Evolutionary conservation across 176 grass and related monocot genomes (phyloP).

Genomic region (Phoenix roebelenii): DNA sequence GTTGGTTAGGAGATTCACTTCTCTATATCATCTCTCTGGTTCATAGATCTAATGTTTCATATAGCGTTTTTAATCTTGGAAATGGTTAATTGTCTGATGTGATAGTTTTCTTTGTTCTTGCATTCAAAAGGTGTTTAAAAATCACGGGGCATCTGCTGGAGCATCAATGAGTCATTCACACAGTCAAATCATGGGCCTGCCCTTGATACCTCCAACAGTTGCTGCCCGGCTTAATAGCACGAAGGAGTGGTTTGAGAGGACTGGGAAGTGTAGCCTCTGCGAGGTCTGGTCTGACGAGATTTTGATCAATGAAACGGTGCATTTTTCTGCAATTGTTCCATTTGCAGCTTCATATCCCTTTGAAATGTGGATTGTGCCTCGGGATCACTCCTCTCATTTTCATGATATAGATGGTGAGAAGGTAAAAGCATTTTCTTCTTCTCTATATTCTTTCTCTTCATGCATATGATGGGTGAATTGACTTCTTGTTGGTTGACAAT

Average conservation of each 20-base stretch:
- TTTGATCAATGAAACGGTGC: slow-evolving; percentile 44
- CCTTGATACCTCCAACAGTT: slow-evolving; percentile 72
- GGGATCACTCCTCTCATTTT: slow-evolving; percentile 54
- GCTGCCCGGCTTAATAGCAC: slow-evolving; percentile 46
- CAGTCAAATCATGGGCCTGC: slow-evolving; percentile 88
- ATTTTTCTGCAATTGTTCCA: slow-evolving; percentile 70
- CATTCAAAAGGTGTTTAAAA: slow-evolving; percentile 74
- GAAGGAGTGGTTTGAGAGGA: slow-evolving; percentile 58
- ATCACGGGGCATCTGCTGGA: slow-evolving; percentile 79
- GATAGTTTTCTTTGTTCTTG: neutral
- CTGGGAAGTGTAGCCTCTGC: slow-evolving; percentile 66
- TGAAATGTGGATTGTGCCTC: slow-evolving; percentile 87
- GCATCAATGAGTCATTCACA: slow-evolving; percentile 96
- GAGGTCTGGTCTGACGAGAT: slow-evolving; percentile 40
- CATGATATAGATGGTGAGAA: slow-evolving; percentile 73
- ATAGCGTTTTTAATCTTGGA: no score
- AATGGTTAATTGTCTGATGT: no score
- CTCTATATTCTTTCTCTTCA: neutral
- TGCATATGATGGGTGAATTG: no score
- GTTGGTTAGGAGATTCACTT: no score
- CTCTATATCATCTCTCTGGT: no score
- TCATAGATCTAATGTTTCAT: no score
- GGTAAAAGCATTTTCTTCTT: slow-evolving; percentile 23
- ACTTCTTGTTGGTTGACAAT: no score
- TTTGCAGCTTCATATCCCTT: slow-evolving; percentile 94